phyloP scores from a whole-genome alignment of 179 eudicot genomes.

The Corrigiola litoralis region DNA sequence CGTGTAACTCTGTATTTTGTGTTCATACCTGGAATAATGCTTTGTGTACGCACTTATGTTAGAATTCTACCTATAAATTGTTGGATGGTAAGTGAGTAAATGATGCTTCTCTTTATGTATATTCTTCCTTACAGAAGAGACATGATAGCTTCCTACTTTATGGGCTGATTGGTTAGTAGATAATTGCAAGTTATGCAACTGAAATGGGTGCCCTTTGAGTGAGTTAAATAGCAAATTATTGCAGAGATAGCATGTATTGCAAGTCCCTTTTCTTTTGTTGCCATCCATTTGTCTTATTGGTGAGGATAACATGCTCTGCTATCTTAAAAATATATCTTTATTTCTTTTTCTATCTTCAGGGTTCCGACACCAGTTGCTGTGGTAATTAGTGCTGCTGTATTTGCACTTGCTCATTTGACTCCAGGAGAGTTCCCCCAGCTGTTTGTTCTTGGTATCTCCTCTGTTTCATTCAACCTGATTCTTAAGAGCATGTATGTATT shows the following conservation, averaged over 20 bases:
- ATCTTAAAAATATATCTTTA: background rate
- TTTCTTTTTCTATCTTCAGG: slow-evolving; percentile 42
- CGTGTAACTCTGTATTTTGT: background rate
- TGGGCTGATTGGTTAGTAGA: no score
- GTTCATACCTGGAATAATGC: background rate
- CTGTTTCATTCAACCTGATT: background rate
- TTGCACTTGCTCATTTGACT: slow-evolving; percentile 91
- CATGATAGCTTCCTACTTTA: no score
- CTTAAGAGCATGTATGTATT: background rate
- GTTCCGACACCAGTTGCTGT: slow-evolving; percentile 88
- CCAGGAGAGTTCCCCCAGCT: slow-evolving; percentile 96
- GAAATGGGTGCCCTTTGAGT: no score
- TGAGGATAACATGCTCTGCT: background rate
- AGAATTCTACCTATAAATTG: background rate
- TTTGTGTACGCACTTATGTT: background rate
- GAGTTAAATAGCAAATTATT: no score
- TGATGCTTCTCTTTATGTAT: background rate
- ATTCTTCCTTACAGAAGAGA: no score
- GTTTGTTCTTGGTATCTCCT: slow-evolving; percentile 71
- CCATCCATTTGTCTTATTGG: background rate
- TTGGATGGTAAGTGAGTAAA: background rate
- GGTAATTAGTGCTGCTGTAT: slow-evolving; percentile 79
- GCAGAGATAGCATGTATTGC: no score
- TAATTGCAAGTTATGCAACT: no score
- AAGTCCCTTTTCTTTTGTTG: background rate